These are phyloP conservation scores for Sclerotiophoma versabilis DNA, from an alignment of 2,329 filamentous ascomycete species.

Conservation along the genomic window DNA sequence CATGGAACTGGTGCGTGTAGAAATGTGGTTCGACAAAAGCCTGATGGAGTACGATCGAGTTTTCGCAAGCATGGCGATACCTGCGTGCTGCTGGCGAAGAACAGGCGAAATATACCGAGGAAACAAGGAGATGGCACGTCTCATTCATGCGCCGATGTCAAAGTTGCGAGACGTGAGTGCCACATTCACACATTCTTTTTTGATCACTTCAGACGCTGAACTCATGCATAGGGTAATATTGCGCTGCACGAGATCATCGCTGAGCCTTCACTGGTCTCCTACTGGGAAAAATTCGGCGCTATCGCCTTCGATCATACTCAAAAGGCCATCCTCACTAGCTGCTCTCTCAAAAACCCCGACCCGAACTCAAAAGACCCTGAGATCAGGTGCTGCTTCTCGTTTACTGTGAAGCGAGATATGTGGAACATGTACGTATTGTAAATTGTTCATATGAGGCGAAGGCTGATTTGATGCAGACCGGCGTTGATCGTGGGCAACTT, in stretches of 20 bases:
- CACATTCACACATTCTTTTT: not conserved
- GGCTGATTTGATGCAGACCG: conserved; percentile 63
- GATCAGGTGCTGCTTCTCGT: conserved; percentile 95
- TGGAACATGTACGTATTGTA: conserved; percentile 85
- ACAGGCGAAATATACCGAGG: conserved; percentile 97
- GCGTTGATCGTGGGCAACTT: conserved; percentile 97
- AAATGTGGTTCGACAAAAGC: conserved; percentile 99
- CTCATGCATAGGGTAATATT: conserved; percentile 78
- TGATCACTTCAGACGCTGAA: conserved; percentile 18
- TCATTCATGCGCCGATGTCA: conserved; percentile 92
- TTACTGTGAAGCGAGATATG: conserved; percentile 92
- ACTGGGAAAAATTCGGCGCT: conserved; percentile 98
- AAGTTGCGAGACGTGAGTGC: conserved; percentile 82
- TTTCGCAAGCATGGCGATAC: conserved; percentile 98
- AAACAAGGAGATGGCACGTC: conserved; percentile 98
- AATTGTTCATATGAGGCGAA: too few relatives aligned
- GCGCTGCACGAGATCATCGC: conserved; percentile 95
- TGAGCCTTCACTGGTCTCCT: conserved; percentile 92
- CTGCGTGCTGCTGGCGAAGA: conserved; percentile 94
- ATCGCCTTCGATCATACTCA: conserved; percentile 95
- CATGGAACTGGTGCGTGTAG: conserved; percentile 90
- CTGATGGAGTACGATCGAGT: conserved; percentile 98
- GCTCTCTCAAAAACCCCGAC: conserved; percentile 79
- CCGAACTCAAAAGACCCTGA: conserved; percentile 70
- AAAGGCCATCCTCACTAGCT: conserved; percentile 94